Evolutionary conservation across 345 rosid genomes (phyloP), one percentile per base, ranked within the genome.

Genomic region (Mangifera indica): DNA sequence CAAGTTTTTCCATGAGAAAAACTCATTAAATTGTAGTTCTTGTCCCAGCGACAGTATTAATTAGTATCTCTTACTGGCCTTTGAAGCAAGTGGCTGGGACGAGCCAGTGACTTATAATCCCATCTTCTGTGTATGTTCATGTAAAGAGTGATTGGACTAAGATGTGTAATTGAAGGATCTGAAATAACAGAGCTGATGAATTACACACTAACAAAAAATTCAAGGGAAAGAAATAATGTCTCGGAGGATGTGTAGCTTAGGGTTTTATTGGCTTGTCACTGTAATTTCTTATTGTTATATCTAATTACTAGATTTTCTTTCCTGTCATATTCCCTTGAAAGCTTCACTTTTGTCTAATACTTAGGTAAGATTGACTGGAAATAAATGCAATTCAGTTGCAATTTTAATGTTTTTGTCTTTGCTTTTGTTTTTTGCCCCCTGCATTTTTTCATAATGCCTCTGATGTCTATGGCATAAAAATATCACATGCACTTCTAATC

Each of bases 1-100:
- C 87, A 83, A 85, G 72, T 84, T 72, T 15, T 49, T 67, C 93
- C 86, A 25, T 87, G 80, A 86, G 65, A 25, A 40, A 71, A 15
- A 42, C 24, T 25, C 11, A 14, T 8, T 17, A 15, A 29, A 24
- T 5, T 63, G 61, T 24, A 29, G 34, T 63, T 63, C 44, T 2
- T 14, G 24, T 22, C 25, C 75, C 82, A 51, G 61, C 70, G 42
- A 63, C 66, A n/a, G 45, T 73, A 46, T 68, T n/a, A 17, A 17
- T 54, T 2, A 22, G n/a, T 71, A 21, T 32, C 42, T 12, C 45
- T 48, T 52, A 45, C 68, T 73, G 52, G 67, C 52, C 56, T 58
- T 61, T 61, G 69, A 26, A 75, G 71, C 66, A 63, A 63, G 72
- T 57, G n/a, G 40, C 53, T 22, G 55, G 63, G 51, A 69, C n/a